These are phyloP conservation scores for Lentinula aciculospora DNA, from an alignment of 768 basidiomycete species.

Conservation along the genomic window DNA sequence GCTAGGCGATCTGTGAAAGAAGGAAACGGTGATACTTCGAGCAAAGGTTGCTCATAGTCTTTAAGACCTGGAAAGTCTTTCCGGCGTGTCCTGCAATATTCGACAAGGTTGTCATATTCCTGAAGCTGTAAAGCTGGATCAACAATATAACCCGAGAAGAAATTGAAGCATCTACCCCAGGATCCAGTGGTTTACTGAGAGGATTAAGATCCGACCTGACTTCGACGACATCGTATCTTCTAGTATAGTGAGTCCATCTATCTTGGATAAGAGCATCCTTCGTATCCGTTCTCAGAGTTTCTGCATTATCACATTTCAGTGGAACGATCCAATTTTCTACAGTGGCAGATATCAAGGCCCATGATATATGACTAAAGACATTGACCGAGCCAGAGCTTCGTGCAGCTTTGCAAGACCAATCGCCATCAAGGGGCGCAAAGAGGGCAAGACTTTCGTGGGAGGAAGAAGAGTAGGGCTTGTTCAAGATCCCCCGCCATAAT, in stretches of 20 bases:
- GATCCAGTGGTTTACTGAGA: constrained; percentile 61
- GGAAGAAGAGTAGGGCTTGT: constrained; percentile 61
- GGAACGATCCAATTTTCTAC: constrained; percentile 46
- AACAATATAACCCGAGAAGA: not conserved
- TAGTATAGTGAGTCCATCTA: constrained; percentile 68
- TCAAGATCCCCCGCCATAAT: constrained; percentile 54
- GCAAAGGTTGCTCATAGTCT: constrained; percentile 62
- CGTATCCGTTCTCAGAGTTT: constrained; percentile 38
- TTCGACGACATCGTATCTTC: constrained; percentile 53
- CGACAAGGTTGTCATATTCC: constrained; percentile 53
- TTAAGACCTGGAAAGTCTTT: constrained; percentile 59
- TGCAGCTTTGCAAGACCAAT: constrained; percentile 28
- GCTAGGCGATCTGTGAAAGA: constrained; percentile 52
- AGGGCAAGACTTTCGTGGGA: constrained; percentile 57
- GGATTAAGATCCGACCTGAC: constrained; percentile 69
- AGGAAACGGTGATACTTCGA: constrained; percentile 58
- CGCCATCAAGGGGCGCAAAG: constrained; percentile 50
- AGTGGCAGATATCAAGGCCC: constrained; percentile 54
- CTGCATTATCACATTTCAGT: constrained; percentile 32
- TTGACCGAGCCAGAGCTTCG: constrained; percentile 23
- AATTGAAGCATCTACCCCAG: constrained; percentile 40
- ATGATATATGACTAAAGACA: constrained; percentile 48
- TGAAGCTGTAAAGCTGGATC: constrained; percentile 14
- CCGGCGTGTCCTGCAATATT: constrained; percentile 58
- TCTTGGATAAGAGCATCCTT: constrained; percentile 72